These are phyloP conservation scores for Fusarium sp. DNA, from an alignment of 2,329 filamentous ascomycete genomes.

Conservation along the genomic window DNA sequence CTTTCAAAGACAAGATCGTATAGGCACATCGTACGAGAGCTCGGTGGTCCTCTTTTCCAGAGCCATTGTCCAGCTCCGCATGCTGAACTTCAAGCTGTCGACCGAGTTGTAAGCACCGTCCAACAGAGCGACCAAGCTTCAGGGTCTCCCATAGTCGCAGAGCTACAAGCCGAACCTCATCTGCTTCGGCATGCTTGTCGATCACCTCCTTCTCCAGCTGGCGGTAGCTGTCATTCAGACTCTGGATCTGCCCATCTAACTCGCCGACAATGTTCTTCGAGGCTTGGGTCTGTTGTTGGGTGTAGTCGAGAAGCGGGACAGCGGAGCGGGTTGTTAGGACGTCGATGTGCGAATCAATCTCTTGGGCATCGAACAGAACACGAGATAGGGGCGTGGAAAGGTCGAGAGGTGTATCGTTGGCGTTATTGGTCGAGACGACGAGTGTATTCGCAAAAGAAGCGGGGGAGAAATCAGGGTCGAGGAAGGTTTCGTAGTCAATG, in stretches of 20 bases:
- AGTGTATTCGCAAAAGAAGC: conserved; percentile 87
- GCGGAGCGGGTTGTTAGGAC: conserved; percentile 86
- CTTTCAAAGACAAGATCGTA: conserved; percentile 79
- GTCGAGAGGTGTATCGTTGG: conserved; percentile 88
- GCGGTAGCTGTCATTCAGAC: conserved; percentile 84
- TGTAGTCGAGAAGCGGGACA: conserved; percentile 82
- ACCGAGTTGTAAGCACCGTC: conserved; percentile 82
- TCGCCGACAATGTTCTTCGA: conserved; percentile 78
- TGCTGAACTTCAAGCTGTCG: conserved; percentile 90
- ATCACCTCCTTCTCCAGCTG: conserved; percentile 88
- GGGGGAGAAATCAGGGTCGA: conserved; percentile 84
- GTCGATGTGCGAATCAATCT: conserved; percentile 96
- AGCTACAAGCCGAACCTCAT: conserved; percentile 82
- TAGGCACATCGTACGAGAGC: conserved; percentile 85
- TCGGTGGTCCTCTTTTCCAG: conserved; percentile 75
- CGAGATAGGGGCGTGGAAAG: conserved; percentile 93
- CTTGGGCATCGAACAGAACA: conserved; percentile 95
- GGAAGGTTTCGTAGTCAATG: conserved; percentile 94
- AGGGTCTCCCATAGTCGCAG: conserved; percentile 84
- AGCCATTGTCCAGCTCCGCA: conserved; percentile 63
- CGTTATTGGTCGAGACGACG: conserved; percentile 90
- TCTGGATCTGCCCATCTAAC: conserved; percentile 82
- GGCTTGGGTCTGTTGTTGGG: conserved; percentile 77
- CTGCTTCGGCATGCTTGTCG: conserved; percentile 84
- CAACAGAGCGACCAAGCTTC: conserved; percentile 79